Percentiles rank a stretch among this genome's conserved stretches.
phyloP scores from a whole-genome alignment of 148 eudicot species.

The Simmondsia chinensis region DNA sequence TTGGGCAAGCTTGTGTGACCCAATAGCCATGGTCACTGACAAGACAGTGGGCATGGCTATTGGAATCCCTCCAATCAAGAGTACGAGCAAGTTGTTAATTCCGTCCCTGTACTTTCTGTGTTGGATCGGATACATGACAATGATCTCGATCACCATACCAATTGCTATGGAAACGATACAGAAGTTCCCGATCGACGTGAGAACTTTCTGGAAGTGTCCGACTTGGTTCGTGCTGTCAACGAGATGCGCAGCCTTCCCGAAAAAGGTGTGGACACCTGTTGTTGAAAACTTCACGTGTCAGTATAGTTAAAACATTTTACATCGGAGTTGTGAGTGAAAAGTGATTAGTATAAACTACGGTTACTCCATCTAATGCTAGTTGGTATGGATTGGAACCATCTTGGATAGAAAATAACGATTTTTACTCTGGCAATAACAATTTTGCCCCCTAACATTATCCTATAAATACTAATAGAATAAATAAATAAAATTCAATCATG shows the following conservation, averaged over 20 bases:
- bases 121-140: constrained; percentile 97
- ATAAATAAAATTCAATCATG: too few relatives aligned
- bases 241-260: constrained; percentile 95
- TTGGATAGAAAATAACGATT: too few relatives aligned
- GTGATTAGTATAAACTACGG: too few relatives aligned
- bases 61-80: constrained; percentile 94
- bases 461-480: too few relatives aligned
- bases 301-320: too few relatives aligned
- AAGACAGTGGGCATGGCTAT: constrained; percentile 98
- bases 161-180: constrained; percentile 85
- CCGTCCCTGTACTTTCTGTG: constrained; percentile 66
- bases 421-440: too few relatives aligned
- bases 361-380: too few relatives aligned
- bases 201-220: constrained; percentile 94
- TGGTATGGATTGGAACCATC: too few relatives aligned
- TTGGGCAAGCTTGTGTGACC: constrained; percentile 88
- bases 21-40: constrained; percentile 98
- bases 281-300: too few relatives aligned
- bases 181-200: constrained; percentile 88
- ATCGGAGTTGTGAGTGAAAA: too few relatives aligned
- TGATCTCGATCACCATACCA: constrained; percentile 72
- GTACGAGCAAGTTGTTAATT: constrained; percentile 85
- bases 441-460: too few relatives aligned
- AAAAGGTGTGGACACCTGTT: constrained; percentile 97
- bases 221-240: constrained; percentile 99